Conservation (phyloP, 2,329 filamentous ascomycete species). For the Sphaerulina musiva region DNA sequence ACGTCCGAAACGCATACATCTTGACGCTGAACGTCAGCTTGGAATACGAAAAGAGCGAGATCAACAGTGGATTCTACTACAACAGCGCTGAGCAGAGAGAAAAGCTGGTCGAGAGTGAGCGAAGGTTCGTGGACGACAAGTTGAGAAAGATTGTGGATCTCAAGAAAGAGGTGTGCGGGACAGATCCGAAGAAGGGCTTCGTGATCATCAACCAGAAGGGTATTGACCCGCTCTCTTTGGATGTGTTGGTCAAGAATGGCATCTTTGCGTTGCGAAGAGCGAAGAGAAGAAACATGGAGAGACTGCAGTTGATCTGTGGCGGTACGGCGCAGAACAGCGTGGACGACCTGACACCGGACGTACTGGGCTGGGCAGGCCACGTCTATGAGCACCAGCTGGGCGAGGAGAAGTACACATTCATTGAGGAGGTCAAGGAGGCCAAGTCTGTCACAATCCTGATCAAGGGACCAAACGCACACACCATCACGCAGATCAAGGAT, state of each 20-base stretch:
- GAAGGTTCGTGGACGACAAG: constrained; percentile 92
- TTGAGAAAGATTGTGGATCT: constrained; percentile 94
- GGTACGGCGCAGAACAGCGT: constrained; percentile 92
- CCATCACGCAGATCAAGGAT: constrained; percentile 93
- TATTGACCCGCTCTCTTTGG: constrained; percentile 90
- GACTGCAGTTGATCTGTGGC: constrained; percentile 88
- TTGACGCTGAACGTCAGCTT: constrained; percentile 92
- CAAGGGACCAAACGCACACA: constrained; percentile 95
- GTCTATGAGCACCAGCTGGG: constrained; percentile 97
- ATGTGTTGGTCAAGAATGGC: constrained; percentile 95
- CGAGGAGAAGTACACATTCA: constrained; percentile 98
- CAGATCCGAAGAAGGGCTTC: constrained; percentile 88
- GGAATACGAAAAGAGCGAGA: constrained; percentile 98
- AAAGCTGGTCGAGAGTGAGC: constrained; percentile 95
- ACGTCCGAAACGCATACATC: constrained; percentile 90
- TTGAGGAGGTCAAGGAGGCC: constrained; percentile 97
- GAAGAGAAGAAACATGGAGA: constrained; percentile 98
- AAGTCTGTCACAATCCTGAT: constrained; percentile 97
- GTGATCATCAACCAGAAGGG: constrained; percentile 99
- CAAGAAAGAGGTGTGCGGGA: constrained; percentile 95
- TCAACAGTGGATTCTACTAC: constrained; percentile 99
- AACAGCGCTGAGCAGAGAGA: constrained; percentile 93
- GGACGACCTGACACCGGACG: constrained; percentile 79
- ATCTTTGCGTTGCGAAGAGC: constrained; percentile 90
- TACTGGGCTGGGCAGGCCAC: constrained; percentile 89